Percentiles rank a stretch among this genome's conserved stretches.
phyloP scores from a whole-genome alignment of 148 eudicot genomes.

The Rhododendron griersonianum region DNA sequence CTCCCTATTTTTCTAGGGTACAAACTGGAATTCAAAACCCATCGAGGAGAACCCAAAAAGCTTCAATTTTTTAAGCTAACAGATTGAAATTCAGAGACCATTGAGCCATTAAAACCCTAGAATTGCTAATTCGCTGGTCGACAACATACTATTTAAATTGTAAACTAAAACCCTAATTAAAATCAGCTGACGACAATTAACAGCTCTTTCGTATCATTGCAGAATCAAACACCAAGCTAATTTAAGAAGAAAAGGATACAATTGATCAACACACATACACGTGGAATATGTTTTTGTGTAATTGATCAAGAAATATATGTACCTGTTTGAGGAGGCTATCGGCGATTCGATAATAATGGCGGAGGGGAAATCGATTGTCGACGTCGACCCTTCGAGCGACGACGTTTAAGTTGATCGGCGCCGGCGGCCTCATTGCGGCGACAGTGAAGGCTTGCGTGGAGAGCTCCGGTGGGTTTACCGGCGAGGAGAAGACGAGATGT shows the following conservation, averaged over 20 bases:
- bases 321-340: constrained; percentile 95
- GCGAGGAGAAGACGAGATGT: background rate
- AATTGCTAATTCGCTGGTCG: background rate
- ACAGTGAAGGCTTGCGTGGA: background rate
- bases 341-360: constrained; percentile 85
- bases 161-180: background rate
- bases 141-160: background rate
- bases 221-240: background rate
- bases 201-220: background rate
- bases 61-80: background rate
- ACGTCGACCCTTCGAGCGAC: constrained; percentile 65
- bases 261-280: background rate
- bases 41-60: background rate
- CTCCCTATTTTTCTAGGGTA: background rate
- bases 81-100: background rate
- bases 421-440: constrained; percentile 51
- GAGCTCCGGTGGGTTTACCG: background rate
- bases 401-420: constrained; percentile 39
- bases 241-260: background rate
- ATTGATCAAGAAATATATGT: background rate
- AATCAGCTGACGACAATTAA: background rate
- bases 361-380: constrained; percentile 77
- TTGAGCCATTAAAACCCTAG: background rate
- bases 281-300: background rate
- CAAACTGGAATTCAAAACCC: background rate